phyloP scores from a whole-genome alignment of 2,329 filamentous ascomycete species.

The Neonectria neomacrospora region DNA sequence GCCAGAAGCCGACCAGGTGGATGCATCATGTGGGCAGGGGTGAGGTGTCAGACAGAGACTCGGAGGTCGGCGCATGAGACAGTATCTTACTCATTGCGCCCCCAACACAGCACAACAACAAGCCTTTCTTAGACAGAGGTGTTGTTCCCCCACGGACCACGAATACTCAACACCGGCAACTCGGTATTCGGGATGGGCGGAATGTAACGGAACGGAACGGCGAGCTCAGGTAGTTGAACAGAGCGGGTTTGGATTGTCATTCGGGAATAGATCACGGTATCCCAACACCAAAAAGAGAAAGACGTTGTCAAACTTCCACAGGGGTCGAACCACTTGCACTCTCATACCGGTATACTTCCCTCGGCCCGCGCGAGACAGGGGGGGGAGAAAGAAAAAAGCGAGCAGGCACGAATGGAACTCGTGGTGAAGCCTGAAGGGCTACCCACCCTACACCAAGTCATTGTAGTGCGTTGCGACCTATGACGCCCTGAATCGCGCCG shows the following conservation, averaged over 20 bases:
- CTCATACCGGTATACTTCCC: not conserved
- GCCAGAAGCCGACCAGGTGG: constrained; percentile 14
- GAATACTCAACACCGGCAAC: not conserved
- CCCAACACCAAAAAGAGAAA: not conserved
- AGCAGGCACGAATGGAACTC: not conserved
- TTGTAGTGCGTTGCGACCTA: too few relatives aligned
- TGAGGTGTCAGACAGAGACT: not conserved
- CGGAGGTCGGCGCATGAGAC: constrained; percentile 10
- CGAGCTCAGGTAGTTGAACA: not conserved
- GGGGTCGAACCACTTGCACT: constrained; percentile 13
- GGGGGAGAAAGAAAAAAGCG: not conserved
- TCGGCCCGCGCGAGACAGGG: not conserved
- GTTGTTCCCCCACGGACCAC: not conserved
- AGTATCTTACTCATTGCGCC: constrained; percentile 5
- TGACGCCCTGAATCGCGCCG: not conserved
- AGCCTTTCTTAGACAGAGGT: not conserved
- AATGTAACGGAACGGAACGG: not conserved
- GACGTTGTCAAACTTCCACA: not conserved
- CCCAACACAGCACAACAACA: not conserved
- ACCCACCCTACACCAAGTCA: not conserved
- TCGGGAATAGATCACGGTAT: not conserved
- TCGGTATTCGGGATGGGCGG: not conserved
- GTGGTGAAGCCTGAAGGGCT: not conserved
- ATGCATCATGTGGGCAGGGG: constrained; percentile 11
- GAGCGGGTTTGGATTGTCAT: not conserved